A percentile compares a stretch with the other conserved stretches of the same genome.
Evolutionary conservation across 305 asterid genomes (phyloP).

Genomic region (Striga hermonthica): DNA sequence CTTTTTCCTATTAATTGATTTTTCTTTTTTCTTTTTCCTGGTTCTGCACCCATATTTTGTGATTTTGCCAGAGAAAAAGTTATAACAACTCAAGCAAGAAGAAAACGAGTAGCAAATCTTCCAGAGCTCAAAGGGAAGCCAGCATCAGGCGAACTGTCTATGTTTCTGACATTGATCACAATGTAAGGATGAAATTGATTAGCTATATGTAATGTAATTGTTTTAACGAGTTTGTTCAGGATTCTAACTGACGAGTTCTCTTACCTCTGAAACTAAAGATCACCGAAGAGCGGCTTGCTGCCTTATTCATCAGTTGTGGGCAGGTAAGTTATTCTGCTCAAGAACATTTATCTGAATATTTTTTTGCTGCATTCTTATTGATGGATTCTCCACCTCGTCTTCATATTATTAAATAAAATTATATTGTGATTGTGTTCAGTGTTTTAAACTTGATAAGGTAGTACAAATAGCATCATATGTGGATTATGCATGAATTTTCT

Average conservation of each 20-base stretch:
- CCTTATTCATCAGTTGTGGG: constrained; percentile 73
- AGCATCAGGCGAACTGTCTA: constrained; percentile 90
- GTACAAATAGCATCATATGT: too few species aligned
- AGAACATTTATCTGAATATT: constrained; percentile 13
- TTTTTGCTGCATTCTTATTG: constrained; percentile 19
- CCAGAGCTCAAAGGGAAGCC: constrained; percentile 86
- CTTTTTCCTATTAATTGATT: constrained; percentile 4
- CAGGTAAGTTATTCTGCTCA: constrained; percentile 57
- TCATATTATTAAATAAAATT: background rate
- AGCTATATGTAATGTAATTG: background rate
- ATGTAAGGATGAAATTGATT: constrained; percentile 43
- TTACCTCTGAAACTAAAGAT: constrained; percentile 43
- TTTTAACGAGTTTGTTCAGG: constrained; percentile 2
- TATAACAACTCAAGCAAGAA: constrained; percentile 57
- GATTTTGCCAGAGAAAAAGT: constrained; percentile 58
- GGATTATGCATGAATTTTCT: background rate
- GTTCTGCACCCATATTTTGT: constrained; percentile 3
- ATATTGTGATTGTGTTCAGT: constrained; percentile 12
- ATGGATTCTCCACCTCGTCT: background rate
- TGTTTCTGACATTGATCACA: constrained; percentile 84
- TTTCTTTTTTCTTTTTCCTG: constrained; percentile 14
- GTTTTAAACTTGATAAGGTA: background rate
- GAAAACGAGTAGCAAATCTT: constrained; percentile 66
- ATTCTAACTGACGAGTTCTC: constrained; percentile 26
- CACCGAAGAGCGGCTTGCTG: constrained; percentile 94